Evolutionary conservation across 352 stramenopile genomes (phyloP).

Genomic region (Pythium phragmiticola): DNA sequence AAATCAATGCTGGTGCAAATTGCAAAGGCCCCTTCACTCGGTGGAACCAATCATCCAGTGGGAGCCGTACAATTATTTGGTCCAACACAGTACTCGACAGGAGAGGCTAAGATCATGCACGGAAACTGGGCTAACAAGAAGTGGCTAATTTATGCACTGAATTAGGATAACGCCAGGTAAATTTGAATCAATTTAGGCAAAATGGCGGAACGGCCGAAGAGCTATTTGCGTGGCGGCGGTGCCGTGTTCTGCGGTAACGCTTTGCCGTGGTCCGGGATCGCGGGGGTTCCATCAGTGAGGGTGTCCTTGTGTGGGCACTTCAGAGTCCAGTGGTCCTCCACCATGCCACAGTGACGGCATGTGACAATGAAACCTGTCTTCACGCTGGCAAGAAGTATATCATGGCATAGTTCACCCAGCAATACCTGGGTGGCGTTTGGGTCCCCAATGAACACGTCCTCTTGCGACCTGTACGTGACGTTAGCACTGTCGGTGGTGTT

Average conservation of each 20-base stretch:
- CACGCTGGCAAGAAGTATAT: slow-evolving; percentile 86
- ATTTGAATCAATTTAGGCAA: too few relatives aligned
- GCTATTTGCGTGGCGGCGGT: slow-evolving; percentile 28
- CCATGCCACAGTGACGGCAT: slow-evolving; percentile 89
- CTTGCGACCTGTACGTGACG: slow-evolving; percentile 84
- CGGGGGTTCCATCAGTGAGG: too few relatives aligned
- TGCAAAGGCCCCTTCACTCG: not conserved
- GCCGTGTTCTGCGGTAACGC: slow-evolving; percentile 83
- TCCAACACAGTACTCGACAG: too few relatives aligned
- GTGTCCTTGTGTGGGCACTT: slow-evolving; percentile 92
- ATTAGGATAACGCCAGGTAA: too few relatives aligned
- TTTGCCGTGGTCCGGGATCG: too few relatives aligned
- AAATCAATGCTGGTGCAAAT: not conserved
- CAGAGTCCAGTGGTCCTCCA: slow-evolving; percentile 88
- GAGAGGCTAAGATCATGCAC: too few relatives aligned
- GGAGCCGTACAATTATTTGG: slow-evolving; percentile 12
- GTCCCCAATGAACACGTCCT: slow-evolving; percentile 80
- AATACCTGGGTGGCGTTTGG: slow-evolving; percentile 84
- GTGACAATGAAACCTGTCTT: slow-evolving; percentile 87
- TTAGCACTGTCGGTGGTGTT: slow-evolving; percentile 76
- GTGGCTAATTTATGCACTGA: too few relatives aligned
- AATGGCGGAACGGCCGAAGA: not conserved
- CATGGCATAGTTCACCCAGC: slow-evolving; percentile 86
- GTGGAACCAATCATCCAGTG: slow-evolving; percentile 26
- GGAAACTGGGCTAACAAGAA: too few relatives aligned